These are phyloP conservation scores for Theobroma grandiflorum DNA, from an alignment of 441 rosid species.

Conservation along the genomic window DNA sequence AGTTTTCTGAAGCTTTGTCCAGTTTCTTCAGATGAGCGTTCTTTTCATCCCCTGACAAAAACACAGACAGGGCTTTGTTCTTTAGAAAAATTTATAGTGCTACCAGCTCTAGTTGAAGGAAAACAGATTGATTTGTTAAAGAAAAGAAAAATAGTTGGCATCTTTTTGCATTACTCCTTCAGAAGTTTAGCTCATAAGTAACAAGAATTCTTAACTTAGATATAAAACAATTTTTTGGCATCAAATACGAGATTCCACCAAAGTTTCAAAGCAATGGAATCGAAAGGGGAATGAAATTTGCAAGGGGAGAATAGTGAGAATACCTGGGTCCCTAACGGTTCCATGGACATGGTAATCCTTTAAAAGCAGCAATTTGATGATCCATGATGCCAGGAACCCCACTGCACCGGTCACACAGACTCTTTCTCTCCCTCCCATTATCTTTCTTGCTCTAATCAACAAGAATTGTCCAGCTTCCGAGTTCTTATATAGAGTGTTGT, in stretches of 20 bases:
- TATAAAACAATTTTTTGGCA: too few relatives aligned
- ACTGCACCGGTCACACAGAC: conserved; percentile 61
- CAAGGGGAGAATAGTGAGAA: conserved; percentile 36
- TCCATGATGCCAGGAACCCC: conserved; percentile 48
- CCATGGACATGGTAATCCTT: conserved; percentile 52
- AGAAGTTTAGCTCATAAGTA: too few relatives aligned
- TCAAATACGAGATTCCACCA: background rate
- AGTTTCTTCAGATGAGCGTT: background rate
- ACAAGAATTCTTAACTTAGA: too few relatives aligned
- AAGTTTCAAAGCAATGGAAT: background rate
- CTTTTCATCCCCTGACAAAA: conserved; percentile 42
- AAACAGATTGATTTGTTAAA: too few relatives aligned
- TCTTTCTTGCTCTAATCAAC: conserved; percentile 15
- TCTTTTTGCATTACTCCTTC: too few relatives aligned
- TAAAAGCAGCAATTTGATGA: conserved; percentile 52
- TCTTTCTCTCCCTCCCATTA: conserved; percentile 35
- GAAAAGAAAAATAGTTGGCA: too few relatives aligned
- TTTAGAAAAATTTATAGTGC: background rate
- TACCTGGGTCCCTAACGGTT: conserved; percentile 43
- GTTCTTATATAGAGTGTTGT: too few relatives aligned
- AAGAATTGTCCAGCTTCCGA: too few relatives aligned
- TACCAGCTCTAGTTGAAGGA: too few relatives aligned
- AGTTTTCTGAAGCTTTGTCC: conserved; percentile 40
- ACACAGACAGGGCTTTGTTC: background rate
- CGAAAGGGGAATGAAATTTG: background rate